phyloP scores from a whole-genome alignment of 2,329 filamentous ascomycete species.

The Pezicula rhizophila region DNA sequence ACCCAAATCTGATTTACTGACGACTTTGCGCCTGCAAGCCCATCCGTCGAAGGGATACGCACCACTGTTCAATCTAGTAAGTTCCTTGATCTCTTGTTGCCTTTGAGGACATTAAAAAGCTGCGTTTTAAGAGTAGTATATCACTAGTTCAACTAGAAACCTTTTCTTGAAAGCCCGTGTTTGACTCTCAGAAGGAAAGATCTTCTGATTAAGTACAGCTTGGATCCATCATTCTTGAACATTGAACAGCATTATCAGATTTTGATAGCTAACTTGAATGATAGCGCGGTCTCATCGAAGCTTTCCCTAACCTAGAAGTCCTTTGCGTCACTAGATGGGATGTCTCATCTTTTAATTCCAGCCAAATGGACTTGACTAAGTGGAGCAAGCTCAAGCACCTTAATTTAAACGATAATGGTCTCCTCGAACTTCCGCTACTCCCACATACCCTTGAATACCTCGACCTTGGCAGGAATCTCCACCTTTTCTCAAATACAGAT shows the following conservation, averaged over 20 bases:
- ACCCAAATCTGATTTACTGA: not conserved
- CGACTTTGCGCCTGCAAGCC: not conserved
- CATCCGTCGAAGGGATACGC: not conserved
- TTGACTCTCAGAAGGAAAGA: constrained; percentile 3
- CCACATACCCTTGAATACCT: constrained; percentile 22
- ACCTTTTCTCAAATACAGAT: constrained; percentile 1
- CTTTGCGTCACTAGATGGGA: constrained; percentile 14
- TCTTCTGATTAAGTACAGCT: not conserved
- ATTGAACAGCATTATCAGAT: not conserved
- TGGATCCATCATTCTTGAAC: not conserved
- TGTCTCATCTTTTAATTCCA: not conserved
- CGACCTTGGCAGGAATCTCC: constrained; percentile 12
- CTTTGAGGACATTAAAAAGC: no score
- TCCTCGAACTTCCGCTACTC: constrained; percentile 15
- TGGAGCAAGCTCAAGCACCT: constrained; percentile 19
- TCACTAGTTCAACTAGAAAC: no score
- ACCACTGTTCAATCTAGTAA: not conserved
- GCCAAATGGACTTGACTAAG: constrained; percentile 4
- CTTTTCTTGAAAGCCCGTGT: no score
- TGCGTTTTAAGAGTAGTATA: no score
- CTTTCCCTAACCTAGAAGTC: constrained; percentile 15
- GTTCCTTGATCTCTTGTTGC: not conserved
- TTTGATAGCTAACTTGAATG: constrained; percentile 2
- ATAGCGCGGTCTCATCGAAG: constrained; percentile 12
- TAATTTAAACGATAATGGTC: constrained; percentile 13